Conservation (phyloP, 148 eudicot species). For the Rhododendron simsii region DNA sequence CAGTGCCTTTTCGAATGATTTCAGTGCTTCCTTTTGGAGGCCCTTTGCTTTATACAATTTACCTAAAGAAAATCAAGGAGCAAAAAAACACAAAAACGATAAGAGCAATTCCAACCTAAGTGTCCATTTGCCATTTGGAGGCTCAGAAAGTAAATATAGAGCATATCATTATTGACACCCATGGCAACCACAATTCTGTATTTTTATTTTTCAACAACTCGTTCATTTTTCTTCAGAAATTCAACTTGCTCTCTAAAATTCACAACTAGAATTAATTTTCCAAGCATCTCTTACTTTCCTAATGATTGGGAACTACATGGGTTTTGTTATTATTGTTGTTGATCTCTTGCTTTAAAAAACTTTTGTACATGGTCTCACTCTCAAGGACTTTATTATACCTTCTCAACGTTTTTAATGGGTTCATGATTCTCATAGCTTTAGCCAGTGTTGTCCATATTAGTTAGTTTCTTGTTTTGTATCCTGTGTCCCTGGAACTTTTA, state of each 20-base stretch:
- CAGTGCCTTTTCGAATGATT: constrained; percentile 60
- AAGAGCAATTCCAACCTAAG: neutral
- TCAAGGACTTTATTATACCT: no score
- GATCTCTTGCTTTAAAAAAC: no score
- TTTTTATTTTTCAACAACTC: neutral
- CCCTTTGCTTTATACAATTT: constrained; percentile 64
- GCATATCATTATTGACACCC: neutral
- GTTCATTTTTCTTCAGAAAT: neutral
- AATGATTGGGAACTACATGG: no score
- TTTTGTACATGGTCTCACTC: no score
- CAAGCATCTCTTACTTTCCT: no score
- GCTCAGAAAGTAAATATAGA: neutral
- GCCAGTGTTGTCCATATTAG: neutral
- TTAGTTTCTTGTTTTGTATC: neutral
- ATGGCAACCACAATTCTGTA: neutral
- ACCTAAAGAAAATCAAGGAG: constrained; percentile 35
- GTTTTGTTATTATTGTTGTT: no score
- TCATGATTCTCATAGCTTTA: neutral
- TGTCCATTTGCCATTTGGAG: neutral
- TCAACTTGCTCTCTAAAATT: neutral
- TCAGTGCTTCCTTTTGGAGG: constrained; percentile 52
- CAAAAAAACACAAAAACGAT: neutral
- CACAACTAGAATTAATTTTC: neutral
- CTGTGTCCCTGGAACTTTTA: neutral
- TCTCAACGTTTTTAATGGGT: neutral